Evolutionary conservation across 2,329 filamentous ascomycete genomes (phyloP).

Genomic region (Ustulina deusta): DNA sequence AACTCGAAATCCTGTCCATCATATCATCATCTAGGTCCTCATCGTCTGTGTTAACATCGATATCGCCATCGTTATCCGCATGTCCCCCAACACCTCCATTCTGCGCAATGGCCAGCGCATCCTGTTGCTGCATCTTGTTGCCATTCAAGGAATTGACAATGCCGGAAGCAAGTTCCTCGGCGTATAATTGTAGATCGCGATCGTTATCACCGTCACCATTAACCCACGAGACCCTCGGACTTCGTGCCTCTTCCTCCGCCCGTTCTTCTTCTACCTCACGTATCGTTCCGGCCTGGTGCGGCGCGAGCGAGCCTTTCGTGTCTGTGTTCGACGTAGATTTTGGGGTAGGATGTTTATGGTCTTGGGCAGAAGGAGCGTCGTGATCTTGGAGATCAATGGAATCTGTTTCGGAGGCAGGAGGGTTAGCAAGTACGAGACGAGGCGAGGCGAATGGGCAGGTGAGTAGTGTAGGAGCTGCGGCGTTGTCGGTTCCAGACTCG

Average conservation of each 20-base stretch:
- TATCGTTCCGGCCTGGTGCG: conserved; percentile 88
- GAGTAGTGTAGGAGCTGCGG: conserved; percentile 1
- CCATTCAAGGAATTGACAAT: conserved; percentile 56
- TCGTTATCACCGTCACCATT: conserved; percentile 56
- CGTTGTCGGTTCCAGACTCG: conserved; percentile 19
- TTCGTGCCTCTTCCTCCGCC: conserved; percentile 76
- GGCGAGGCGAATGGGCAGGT: conserved; percentile 24
- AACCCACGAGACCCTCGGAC: conserved; percentile 69
- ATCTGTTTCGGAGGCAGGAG: conserved; percentile 66
- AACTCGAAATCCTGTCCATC: conserved; percentile 99
- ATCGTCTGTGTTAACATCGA: conserved; percentile 73
- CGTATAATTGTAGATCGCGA: conserved; percentile 59
- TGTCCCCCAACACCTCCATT: conserved; percentile 67
- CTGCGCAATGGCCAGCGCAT: conserved; percentile 70
- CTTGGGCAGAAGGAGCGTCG: conserved; percentile 83
- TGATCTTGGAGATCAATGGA: conserved; percentile 94
- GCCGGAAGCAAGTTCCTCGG: conserved; percentile 59
- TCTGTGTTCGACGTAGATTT: conserved; percentile 58
- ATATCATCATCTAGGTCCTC: conserved; percentile 88
- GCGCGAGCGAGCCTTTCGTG: conserved; percentile 66
- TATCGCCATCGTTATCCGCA: conserved; percentile 69
- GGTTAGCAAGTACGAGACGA: conserved; percentile 47
- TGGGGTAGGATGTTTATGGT: conserved; percentile 72
- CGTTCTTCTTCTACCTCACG: conserved; percentile 83
- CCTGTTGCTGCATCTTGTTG: conserved; percentile 63